Base-by-base conservation (phyloP, 495 filamentous ascomycete genomes). In the Penicillium lagena region DNA sequence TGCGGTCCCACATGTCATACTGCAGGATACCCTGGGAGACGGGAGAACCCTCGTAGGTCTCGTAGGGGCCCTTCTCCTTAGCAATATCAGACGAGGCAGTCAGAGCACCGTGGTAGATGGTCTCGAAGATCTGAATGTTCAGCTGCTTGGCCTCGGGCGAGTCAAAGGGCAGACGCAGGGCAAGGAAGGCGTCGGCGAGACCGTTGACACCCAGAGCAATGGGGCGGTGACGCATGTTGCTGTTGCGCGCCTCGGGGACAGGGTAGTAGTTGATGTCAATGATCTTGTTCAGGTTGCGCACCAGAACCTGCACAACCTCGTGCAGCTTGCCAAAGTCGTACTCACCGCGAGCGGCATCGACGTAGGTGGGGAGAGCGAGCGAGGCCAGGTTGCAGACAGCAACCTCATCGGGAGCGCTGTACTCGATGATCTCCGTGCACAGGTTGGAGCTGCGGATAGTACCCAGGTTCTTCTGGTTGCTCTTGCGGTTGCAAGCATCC, bases 61-160 rank as follows among this genome's bases (percentile, higher is more conserved):
- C 76, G 66, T 98, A 98, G 7, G 89, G 52, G 17, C 94, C 94
- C 31, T 84, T 64, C 43, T 85, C 69, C 75, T 87, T 85, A 47
- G 93, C 89, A 42, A 97, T 65, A 13, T 95, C 81, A 51, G 83
- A 82, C 6, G 93, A 98, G 15, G 88, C 84, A 34, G 89, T 95
- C 44, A 98, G 72, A 46, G 89, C 89, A 62, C 82, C 93, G 64
- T 98, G 93, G 72, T 98, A 98, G 70, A 98, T 96, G 34, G 93
- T 98, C 79, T 98, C 93, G 58, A 98, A 98, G 63, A 98, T 96
- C 67, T 97, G 89, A 56, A 85, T 91, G 77, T 98, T 98, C 56
- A 98, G 79, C 58, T 91, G 79, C 52, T 84, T 84, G 35, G 93
- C 93, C 71, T 96, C 87, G 12, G 87, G 78, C 0, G 94, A 98